A percentile compares a stretch with the other conserved stretches of the same genome.
These are phyloP conservation scores for Rhytidhysteron rufulum DNA, from an alignment of 2,329 filamentous ascomycete species.

Conservation along the genomic window DNA sequence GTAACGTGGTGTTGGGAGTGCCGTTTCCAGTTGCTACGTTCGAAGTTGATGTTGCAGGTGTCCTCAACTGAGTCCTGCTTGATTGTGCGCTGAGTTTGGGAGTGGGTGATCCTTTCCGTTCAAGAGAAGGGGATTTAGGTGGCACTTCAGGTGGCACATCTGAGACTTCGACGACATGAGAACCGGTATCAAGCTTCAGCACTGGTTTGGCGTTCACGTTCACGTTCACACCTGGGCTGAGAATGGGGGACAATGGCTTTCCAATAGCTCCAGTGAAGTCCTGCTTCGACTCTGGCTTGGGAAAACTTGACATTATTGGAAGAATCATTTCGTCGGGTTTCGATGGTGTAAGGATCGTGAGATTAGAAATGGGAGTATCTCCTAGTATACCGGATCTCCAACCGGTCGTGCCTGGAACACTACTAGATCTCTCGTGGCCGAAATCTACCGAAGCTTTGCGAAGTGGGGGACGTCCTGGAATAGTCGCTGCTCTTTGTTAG, in stretches of 20 bases:
- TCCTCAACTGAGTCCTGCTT: conserved; percentile 28
- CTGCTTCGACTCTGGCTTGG: conserved; percentile 9
- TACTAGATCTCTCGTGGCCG: conserved; percentile 37
- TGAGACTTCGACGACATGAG: conserved; percentile 11
- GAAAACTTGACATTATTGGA: conserved; percentile 13
- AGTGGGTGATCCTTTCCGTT: conserved; percentile 31
- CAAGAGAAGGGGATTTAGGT: conserved; percentile 32
- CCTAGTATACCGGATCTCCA: conserved; percentile 38
- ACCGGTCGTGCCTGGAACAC: conserved; percentile 32
- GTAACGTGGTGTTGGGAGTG: conserved; percentile 31
- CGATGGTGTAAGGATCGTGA: conserved; percentile 32
- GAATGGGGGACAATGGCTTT: conserved; percentile 27
- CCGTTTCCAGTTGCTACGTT: conserved; percentile 22
- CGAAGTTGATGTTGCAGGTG: conserved; percentile 23
- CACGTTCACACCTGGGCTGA: conserved; percentile 30
- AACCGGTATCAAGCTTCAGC: conserved; percentile 29
- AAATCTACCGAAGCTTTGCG: conserved; percentile 32
- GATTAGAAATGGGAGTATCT: conserved; percentile 36
- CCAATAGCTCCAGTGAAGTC: conserved; percentile 4
- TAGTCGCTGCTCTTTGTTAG: conserved; percentile 31
- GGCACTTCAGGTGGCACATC: conserved; percentile 33
- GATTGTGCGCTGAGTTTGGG: conserved; percentile 28
- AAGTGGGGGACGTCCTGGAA: conserved; percentile 38
- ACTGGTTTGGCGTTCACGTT: conserved; percentile 23
- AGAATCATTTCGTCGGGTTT: conserved; percentile 14